These are phyloP conservation scores for Anthoceros angustus DNA, from an alignment of 225 moss, liverwort and hornwort genomes.

Conservation along the genomic window DNA sequence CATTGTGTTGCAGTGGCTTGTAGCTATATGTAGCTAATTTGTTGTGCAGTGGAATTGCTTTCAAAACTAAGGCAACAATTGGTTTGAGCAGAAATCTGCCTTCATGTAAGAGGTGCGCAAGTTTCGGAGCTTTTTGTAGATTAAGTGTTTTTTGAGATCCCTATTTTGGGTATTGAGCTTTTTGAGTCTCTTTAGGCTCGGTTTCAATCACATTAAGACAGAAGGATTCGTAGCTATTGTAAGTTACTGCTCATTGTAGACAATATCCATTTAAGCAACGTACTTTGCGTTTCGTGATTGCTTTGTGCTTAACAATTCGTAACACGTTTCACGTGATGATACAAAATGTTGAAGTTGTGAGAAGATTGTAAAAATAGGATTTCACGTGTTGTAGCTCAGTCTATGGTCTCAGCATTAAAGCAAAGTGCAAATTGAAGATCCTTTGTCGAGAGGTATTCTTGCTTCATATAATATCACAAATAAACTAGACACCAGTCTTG, in stretches of 20 bases:
- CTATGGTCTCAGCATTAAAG: constrained; percentile 40
- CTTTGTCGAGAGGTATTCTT: constrained; percentile 33
- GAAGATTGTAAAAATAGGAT: constrained; percentile 63
- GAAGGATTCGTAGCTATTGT: constrained; percentile 46
- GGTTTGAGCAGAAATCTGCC: constrained; percentile 44
- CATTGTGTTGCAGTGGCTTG: too few species aligned
- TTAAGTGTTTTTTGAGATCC: constrained; percentile 6
- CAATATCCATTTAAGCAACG: constrained; percentile 6
- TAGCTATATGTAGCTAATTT: too few species aligned
- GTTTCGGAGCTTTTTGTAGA: constrained; percentile 1
- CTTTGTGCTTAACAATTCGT: background rate
- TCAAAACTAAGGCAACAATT: constrained; percentile 45
- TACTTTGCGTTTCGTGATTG: background rate
- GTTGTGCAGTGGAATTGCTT: constrained; percentile 57
- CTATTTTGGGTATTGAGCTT: background rate
- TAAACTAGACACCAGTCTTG: background rate
- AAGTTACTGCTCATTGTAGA: constrained; percentile 19
- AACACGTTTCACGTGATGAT: background rate
- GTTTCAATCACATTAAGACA: constrained; percentile 47
- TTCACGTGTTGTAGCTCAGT: constrained; percentile 30
- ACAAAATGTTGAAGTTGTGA: constrained; percentile 49
- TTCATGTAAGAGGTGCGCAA: constrained; percentile 38
- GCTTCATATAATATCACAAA: background rate
- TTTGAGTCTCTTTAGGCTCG: constrained; percentile 22
- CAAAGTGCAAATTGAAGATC: constrained; percentile 41